phyloP scores from a whole-genome alignment of 805 yeast genomes.

The Metschnikowia vanudenii region DNA sequence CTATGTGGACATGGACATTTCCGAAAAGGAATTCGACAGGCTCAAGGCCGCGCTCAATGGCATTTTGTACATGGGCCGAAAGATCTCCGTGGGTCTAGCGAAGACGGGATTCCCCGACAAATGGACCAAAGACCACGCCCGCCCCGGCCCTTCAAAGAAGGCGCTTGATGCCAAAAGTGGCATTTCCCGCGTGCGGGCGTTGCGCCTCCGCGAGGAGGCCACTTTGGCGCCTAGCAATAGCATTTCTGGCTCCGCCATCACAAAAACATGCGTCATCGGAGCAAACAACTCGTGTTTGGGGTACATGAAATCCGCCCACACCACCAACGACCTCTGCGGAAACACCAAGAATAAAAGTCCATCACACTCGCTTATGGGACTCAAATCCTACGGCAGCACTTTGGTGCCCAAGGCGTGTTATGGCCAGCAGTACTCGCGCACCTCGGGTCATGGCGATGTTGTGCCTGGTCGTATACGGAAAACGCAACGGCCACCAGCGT shows the following conservation, averaged over 20 bases:
- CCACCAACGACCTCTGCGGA: slow-evolving; percentile 30
- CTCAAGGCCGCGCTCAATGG: slow-evolving; percentile 64
- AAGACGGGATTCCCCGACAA: slow-evolving; percentile 44
- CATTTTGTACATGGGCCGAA: slow-evolving; percentile 71
- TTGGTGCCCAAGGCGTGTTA: slow-evolving; percentile 23
- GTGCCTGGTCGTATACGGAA: slow-evolving; percentile 62
- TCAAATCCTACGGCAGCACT: slow-evolving; percentile 39
- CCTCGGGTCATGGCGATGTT: slow-evolving; percentile 39
- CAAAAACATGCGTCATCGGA: slow-evolving; percentile 16
- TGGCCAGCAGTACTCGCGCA: slow-evolving; percentile 27
- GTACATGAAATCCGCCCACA: slow-evolving; percentile 36
- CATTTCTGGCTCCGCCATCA: slow-evolving; percentile 18
- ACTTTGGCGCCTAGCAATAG: slow-evolving; percentile 24
- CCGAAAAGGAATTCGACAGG: slow-evolving; percentile 44
- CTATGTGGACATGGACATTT: slow-evolving; percentile 58
- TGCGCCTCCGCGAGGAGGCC: slow-evolving; percentile 45
- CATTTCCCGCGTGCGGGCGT: slow-evolving; percentile 33
- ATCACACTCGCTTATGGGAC: slow-evolving; percentile 28
- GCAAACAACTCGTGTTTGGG: slow-evolving; percentile 25
- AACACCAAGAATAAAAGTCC: slow-evolving; percentile 38
- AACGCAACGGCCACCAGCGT: slow-evolving; percentile 46
- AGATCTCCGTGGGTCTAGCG: slow-evolving; percentile 61
- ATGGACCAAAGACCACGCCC: slow-evolving; percentile 46
- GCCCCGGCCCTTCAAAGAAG: slow-evolving; percentile 30
- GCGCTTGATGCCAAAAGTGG: slow-evolving; percentile 31